phyloP scores from a whole-genome alignment of 1,139 yeast species.

The Pichia sp. region DNA sequence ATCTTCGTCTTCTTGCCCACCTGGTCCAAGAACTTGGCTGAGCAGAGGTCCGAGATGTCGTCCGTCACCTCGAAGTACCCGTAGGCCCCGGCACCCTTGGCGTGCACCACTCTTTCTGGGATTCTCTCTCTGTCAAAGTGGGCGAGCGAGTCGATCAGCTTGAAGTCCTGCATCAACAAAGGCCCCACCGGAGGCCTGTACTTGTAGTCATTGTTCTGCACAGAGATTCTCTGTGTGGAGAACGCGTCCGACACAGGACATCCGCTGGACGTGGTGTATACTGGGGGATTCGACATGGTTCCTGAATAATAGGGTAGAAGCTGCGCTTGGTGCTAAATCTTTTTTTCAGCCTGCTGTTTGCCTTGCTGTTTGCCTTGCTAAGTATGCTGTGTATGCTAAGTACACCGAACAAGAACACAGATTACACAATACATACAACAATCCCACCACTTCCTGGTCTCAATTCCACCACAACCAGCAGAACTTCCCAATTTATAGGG shows the following conservation, averaged over 20 bases:
- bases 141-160: constrained; percentile 70
- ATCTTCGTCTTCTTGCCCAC: constrained; percentile 74
- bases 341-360: too few species aligned
- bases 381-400: too few species aligned
- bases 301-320: too few species aligned
- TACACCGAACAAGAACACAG: too few species aligned
- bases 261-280: constrained; percentile 34
- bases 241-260: constrained; percentile 34
- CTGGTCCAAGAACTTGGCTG: constrained; percentile 64
- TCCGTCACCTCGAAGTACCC: constrained; percentile 80
- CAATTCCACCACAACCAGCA: too few species aligned
- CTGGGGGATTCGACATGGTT: constrained; percentile 32
- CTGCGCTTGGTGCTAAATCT: too few species aligned
- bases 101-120: constrained; percentile 88
- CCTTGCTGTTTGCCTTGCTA: too few species aligned
- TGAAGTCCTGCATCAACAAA: constrained; percentile 71
- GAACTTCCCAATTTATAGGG: too few species aligned
- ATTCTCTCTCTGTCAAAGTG: constrained; percentile 85
- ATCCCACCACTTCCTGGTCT: too few species aligned
- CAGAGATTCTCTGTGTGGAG: constrained; percentile 33
- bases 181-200: constrained; percentile 57
- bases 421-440: too few species aligned
- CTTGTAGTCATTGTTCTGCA: constrained; percentile 25
- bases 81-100: constrained; percentile 85
- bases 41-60: constrained; percentile 69